phyloP scores from a whole-genome alignment of 2,329 filamentous ascomycete genomes.

The Penicillium aurantiogriseum region DNA sequence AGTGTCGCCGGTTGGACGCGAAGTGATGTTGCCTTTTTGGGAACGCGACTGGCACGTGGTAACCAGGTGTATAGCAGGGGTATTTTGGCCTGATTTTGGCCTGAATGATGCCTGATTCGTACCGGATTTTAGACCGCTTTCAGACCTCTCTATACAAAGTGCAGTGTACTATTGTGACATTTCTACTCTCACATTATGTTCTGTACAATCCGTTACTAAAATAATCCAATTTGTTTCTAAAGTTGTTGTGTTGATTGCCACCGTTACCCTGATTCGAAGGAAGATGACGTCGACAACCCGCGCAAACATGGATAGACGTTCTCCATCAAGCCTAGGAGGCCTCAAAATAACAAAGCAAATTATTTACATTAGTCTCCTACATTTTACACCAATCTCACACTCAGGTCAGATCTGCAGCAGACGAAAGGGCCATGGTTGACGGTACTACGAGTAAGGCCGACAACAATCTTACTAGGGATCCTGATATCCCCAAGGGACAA shows the following conservation, averaged over 20 bases:
- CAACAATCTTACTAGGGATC: background rate
- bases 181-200: background rate
- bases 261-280: background rate
- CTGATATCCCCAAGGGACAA: slow-evolving; percentile 12
- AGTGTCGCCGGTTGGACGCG: slow-evolving; percentile 8
- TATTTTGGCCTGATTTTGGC: too few relatives aligned
- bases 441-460: background rate
- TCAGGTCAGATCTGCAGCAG: background rate
- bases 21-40: slow-evolving; percentile 20
- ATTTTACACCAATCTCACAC: background rate
- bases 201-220: background rate
- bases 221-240: background rate
- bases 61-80: background rate
- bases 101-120: too few relatives aligned
- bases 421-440: background rate
- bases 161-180: too few relatives aligned
- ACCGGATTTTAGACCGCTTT: too few relatives aligned
- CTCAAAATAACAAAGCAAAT: background rate
- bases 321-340: background rate
- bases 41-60: slow-evolving; percentile 13
- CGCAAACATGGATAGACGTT: background rate
- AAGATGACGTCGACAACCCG: slow-evolving; percentile 4
- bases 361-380: background rate
- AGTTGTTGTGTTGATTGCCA: background rate
- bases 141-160: too few relatives aligned